Evolutionary conservation across 768 basidiomycete species (phyloP).

Genomic region (Mycena maculata): DNA sequence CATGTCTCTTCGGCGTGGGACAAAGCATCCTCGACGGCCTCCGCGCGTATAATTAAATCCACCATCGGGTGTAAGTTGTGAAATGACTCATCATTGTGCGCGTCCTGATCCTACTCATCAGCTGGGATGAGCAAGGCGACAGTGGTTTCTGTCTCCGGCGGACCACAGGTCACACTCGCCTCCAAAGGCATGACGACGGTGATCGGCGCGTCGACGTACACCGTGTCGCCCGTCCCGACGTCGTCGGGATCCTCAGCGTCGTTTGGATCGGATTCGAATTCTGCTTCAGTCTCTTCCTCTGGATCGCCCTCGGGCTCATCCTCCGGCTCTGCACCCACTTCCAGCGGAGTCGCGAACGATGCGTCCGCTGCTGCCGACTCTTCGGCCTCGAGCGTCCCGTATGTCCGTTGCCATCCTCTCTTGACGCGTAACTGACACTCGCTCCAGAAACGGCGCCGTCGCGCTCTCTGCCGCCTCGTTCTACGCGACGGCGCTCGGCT

Average conservation of each 20-base stretch:
- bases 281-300: background rate
- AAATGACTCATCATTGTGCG: background rate
- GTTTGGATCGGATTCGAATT: background rate
- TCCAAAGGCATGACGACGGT: constrained; percentile 21
- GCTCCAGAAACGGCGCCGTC: too few species aligned
- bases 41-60: background rate
- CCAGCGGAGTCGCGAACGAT: too few species aligned
- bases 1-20: background rate
- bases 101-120: background rate
- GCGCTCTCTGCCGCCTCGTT: background rate
- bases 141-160: constrained; percentile 21
- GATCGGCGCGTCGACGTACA: constrained; percentile 24
- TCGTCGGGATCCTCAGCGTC: background rate
- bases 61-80: background rate
- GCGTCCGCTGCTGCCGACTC: too few species aligned
- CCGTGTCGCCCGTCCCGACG: constrained; percentile 2
- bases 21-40: background rate
- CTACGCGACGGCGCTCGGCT: background rate
- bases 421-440: too few species aligned
- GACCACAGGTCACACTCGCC: constrained; percentile 21
- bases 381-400: too few species aligned
- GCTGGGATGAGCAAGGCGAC: constrained; percentile 16
- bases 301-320: background rate
- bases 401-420: too few species aligned
- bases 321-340: too few species aligned